phyloP scores from a whole-genome alignment of 495 filamentous ascomycete genomes.

The Aspergillus sclerotioniger region DNA sequence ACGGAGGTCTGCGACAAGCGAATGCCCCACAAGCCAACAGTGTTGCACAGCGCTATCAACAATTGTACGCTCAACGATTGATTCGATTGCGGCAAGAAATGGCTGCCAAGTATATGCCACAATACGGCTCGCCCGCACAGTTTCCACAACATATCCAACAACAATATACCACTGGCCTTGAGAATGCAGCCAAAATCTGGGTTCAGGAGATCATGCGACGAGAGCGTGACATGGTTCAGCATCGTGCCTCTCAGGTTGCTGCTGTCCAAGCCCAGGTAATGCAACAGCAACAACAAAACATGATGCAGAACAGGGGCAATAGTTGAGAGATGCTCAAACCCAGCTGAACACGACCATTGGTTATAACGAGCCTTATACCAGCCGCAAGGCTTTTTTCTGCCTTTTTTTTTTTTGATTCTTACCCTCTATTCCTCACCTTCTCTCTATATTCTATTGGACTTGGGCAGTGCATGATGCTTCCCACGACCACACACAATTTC shows the following conservation, averaged over 20 bases:
- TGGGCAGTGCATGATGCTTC: conserved; percentile 18
- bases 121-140: conserved; percentile 43
- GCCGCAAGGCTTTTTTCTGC: conserved; percentile 8
- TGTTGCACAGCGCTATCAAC: conserved; percentile 36
- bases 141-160: conserved; percentile 44
- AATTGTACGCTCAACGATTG: conserved; percentile 40
- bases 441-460: conserved; percentile 14
- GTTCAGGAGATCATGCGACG: conserved; percentile 49
- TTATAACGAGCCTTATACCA: too few relatives aligned
- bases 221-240: conserved; percentile 34
- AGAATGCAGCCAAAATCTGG: conserved; percentile 39
- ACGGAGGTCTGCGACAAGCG: conserved; percentile 36
- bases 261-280: conserved; percentile 37
- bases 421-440: conserved; percentile 1
- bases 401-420: too few relatives aligned
- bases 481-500: not conserved
- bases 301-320: conserved; percentile 49
- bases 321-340: too few relatives aligned
- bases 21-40: conserved; percentile 28
- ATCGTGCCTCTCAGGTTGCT: conserved; percentile 33
- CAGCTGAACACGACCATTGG: too few relatives aligned
- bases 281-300: conserved; percentile 45
- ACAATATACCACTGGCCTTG: conserved; percentile 37
- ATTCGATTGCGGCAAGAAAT: conserved; percentile 39
- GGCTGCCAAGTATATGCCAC: conserved; percentile 34